Evolutionary conservation across 2,329 filamentous ascomycete species (phyloP).

Genomic region (Penicillium sp.): DNA sequence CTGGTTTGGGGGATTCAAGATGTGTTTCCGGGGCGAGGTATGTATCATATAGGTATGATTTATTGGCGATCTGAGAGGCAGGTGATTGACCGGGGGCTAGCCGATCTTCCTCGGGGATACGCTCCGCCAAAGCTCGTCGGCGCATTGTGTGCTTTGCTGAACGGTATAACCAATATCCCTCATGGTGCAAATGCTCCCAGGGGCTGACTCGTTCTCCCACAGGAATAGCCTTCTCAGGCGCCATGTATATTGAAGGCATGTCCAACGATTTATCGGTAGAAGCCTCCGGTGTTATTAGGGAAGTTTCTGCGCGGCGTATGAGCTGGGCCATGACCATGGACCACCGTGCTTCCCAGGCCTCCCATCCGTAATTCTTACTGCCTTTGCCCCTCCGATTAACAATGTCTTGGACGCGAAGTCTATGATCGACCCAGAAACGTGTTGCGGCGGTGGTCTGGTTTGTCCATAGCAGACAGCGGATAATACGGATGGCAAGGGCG

Average conservation of each 20-base stretch:
- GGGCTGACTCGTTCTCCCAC: conserved; percentile 53
- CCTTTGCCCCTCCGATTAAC: conserved; percentile 82
- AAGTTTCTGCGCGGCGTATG: conserved; percentile 54
- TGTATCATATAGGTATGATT: conserved; percentile 57
- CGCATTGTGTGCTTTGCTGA: conserved; percentile 53
- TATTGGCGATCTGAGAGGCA: conserved; percentile 54
- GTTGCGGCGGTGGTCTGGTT: conserved; percentile 77
- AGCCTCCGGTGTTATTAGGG: conserved; percentile 40
- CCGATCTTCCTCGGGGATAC: conserved; percentile 61
- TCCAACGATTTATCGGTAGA: conserved; percentile 23
- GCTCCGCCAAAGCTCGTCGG: conserved; percentile 52
- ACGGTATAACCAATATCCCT: conserved; percentile 61
- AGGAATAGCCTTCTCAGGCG: conserved; percentile 53
- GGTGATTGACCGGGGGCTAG: conserved; percentile 55
- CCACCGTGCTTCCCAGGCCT: conserved; percentile 85
- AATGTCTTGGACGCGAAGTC: conserved; percentile 70
- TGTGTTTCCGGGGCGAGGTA: conserved; percentile 62
- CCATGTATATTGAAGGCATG: conserved; percentile 44
- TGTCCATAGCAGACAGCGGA: conserved; percentile 80
- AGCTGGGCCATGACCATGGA: conserved; percentile 61
- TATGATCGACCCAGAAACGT: conserved; percentile 76
- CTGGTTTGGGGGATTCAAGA: conserved; percentile 51
- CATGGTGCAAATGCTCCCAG: conserved; percentile 61
- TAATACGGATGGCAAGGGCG: conserved; percentile 71
- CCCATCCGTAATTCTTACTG: conserved; percentile 86